Evolutionary conservation across 805 yeast species (phyloP), one percentile per base, ranked within the genome.

Genomic region (Maudiozyma serrabonitensis): DNA sequence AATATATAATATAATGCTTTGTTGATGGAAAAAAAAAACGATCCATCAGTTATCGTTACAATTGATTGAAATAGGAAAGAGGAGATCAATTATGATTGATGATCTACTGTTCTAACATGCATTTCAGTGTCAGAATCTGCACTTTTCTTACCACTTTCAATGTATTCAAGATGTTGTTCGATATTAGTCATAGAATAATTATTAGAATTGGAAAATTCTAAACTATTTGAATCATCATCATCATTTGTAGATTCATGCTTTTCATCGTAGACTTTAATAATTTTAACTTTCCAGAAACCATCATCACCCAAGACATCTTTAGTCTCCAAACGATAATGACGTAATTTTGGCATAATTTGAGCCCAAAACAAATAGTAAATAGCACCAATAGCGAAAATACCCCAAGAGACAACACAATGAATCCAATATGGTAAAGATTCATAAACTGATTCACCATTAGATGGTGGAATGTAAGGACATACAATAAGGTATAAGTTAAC

Each of bases 341-440:
- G 78, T 25, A 68, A 49, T 58, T 61, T 63, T 42, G 95, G 95
- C 56, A 82, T 64, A 1, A 81, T 46, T 50, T 67, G 68, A 41
- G 80, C 73, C 84, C 87, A 81, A 16, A 80, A 60, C 8, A 80
- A 51, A 84, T 88, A 86, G 69, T 84, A 86, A 0, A 74, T 55
- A 37, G 74, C 77, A 54, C 87, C 91, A 45, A 80, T 62, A 13
- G 74, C 83, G 57, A 82, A 81, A 43, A 86, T 73, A 55, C 84
- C 89, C 81, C 88, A 77, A 12, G 89, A 82, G n/a, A 84, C 87
- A 46, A 85, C 93, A 62, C 88, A 81, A 64, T 84, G 90, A 50
- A 81, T 73, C 74, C 80, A 86, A 69, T 86, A 86, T 28, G 95
- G 95, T 58, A 86, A 69, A 46, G 64, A 55, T n/a, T 78, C 66